Base-by-base conservation (phyloP, 2,329 filamentous ascomycete genomes). In the Pyrenophora graminea region DNA sequence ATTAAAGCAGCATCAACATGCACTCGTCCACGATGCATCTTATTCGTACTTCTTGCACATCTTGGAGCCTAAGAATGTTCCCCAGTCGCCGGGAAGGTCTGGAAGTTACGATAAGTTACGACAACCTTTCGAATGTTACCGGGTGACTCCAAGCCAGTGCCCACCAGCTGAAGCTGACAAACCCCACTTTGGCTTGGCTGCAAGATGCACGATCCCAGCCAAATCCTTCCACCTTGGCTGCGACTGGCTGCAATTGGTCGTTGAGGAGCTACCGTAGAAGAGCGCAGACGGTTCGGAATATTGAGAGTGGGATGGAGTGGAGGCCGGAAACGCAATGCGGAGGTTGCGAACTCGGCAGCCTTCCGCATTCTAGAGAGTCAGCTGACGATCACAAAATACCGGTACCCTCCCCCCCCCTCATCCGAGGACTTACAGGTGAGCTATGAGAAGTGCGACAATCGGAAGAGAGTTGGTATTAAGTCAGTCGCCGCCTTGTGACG, bases 161-260 rank as follows among this genome's bases (percentile, higher is more conserved):
- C 39, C 27, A 45, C 19, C 45, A 31, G 15, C 19, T 23, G 39
- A 47, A 47, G 59, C 62, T 63, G 60, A 63, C 56, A 56, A 60
- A 61, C 58, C 44, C 56, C 58, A 56, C 56, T 48, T 45, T 18
- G 42, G 27, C 19, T 36, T 30, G 27, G 27, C 51, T 51, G 48
- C 44, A 43, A 34, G 37, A 48, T 43, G 55, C 30, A 39, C 34
- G 8, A 33, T n/a, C 33, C 21, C 37, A 38, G 44, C 37, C 23
- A 32, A 44, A 18, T 31, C 48, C 37, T 38, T 48, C 39, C 39
- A 44, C 46, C 52, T 5, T 21, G 32, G 32, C 38, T 41, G 41
- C 40, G 17, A 19, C 21, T 18, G 15, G 8, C 33, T 48, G 37
- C 31, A 18, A 56, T 57, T 60, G 51, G 56, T 31, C 7, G 6